Evolutionary conservation across 1,139 yeast species (phyloP).

Genomic region (Eremothecium gossypii): DNA sequence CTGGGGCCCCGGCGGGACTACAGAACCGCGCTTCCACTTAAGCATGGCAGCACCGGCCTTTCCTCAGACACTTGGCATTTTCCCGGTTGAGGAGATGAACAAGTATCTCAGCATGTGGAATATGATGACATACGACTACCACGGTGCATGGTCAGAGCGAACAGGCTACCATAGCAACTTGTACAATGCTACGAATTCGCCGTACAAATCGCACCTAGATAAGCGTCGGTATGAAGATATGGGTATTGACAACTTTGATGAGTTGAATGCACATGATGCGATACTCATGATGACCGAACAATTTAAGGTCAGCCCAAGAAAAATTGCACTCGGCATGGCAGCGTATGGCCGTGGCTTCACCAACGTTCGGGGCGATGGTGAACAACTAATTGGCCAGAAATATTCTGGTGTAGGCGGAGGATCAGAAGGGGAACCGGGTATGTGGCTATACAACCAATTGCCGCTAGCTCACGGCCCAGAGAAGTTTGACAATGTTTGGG

Average conservation of each 20-base stretch:
- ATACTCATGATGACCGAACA: constrained; percentile 36
- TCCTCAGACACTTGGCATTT: constrained; percentile 34
- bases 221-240: constrained; percentile 7
- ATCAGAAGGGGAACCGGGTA: constrained; percentile 42
- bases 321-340: constrained; percentile 82
- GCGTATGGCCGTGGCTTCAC: constrained; percentile 71
- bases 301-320: constrained; percentile 38
- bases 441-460: constrained; percentile 45
- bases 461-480: constrained; percentile 40
- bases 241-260: constrained; percentile 32
- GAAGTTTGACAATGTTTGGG: constrained; percentile 42
- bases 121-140: constrained; percentile 82
- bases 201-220: constrained; percentile 1
- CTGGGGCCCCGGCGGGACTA: constrained; percentile 14
- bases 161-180: constrained; percentile 69
- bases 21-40: constrained; percentile 36
- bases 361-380: constrained; percentile 23
- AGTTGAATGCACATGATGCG: constrained; percentile 41
- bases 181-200: constrained; percentile 29
- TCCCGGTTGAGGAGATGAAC: constrained; percentile 47
- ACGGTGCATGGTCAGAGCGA: constrained; percentile 63
- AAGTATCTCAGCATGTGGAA: constrained; percentile 61
- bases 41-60: constrained; percentile 76
- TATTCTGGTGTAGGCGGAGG: constrained; percentile 44
- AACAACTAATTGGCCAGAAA: constrained; percentile 28